Evolutionary conservation across 2,329 filamentous ascomycete genomes (phyloP).

Genomic region (Rosellinia necatrix): DNA sequence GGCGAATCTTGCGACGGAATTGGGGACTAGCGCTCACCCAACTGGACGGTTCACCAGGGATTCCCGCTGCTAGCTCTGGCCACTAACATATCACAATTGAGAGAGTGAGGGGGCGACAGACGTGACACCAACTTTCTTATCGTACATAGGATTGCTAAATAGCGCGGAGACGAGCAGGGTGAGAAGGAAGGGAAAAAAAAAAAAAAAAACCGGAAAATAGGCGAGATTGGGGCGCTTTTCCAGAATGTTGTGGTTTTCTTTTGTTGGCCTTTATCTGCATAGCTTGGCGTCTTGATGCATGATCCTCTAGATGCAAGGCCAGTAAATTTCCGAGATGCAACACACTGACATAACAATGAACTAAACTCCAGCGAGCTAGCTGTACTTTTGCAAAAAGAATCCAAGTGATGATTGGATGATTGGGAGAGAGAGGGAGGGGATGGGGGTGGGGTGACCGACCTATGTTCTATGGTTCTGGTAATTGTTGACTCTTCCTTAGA

Average conservation of each 20-base stretch:
- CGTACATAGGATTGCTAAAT: background rate
- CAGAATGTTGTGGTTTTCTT: conserved; percentile 25
- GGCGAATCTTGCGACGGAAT: conserved; percentile 6
- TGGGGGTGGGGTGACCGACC: too few species aligned
- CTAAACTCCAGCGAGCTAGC: background rate
- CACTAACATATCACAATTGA: conserved; percentile 18
- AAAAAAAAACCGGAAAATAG: background rate
- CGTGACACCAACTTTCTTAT: conserved; percentile 17
- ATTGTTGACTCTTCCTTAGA: too few species aligned
- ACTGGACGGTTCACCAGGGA: conserved; percentile 19
- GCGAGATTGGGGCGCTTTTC: conserved; percentile 17
- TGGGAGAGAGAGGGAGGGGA: too few species aligned
- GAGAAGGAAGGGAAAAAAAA: background rate
- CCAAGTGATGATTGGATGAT: too few species aligned
- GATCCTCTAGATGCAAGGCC: conserved; percentile 16
- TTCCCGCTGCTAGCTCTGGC: conserved; percentile 1
- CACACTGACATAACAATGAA: background rate
- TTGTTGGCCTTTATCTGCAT: conserved; percentile 31
- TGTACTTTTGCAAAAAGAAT: background rate
- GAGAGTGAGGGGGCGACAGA: background rate
- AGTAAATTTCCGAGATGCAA: conserved; percentile 15
- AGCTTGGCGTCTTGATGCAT: conserved; percentile 38
- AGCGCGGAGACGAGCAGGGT: conserved; percentile 7
- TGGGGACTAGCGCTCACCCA: conserved; percentile 13
- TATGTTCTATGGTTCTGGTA: background rate